Evolutionary conservation across 1,284 basidiomycete species (phyloP).

Genomic region (Puccinia coronata): DNA sequence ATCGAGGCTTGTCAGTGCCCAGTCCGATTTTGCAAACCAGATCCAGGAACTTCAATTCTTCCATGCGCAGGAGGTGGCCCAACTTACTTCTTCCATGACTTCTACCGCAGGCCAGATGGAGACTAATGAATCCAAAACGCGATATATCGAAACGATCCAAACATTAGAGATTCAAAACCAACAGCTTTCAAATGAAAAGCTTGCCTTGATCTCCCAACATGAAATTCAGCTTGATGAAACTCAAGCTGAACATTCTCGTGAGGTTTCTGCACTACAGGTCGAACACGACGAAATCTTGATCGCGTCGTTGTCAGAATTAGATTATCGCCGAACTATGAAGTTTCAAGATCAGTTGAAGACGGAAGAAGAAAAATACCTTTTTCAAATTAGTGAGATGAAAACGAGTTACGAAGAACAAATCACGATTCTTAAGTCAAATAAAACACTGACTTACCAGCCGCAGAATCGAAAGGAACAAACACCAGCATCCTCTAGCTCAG

Average conservation of each 20-base stretch:
- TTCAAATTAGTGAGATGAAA: conserved; percentile 5
- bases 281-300: conserved; percentile 48
- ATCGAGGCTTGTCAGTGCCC: neutral
- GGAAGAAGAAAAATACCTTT: neutral
- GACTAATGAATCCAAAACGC: neutral
- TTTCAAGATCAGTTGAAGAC: conserved; percentile 20
- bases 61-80: neutral
- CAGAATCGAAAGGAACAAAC: neutral
- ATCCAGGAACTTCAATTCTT: conserved; percentile 9
- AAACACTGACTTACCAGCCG: neutral
- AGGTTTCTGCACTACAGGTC: conserved; percentile 1
- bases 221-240: neutral
- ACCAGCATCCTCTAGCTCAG: neutral
- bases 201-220: neutral
- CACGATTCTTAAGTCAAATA: neutral
- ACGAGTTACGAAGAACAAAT: neutral
- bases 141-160: neutral
- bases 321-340: conserved; percentile 34
- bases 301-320: conserved; percentile 31
- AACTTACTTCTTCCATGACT: neutral
- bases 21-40: neutral
- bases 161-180: neutral
- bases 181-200: conserved; percentile 9
- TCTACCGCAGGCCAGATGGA: neutral
- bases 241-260: conserved; percentile 5